A percentile compares a stretch with the other conserved stretches of the same genome.
Conservation (phyloP, 2,329 filamentous ascomycete species). For the Nemania sp. region DNA sequence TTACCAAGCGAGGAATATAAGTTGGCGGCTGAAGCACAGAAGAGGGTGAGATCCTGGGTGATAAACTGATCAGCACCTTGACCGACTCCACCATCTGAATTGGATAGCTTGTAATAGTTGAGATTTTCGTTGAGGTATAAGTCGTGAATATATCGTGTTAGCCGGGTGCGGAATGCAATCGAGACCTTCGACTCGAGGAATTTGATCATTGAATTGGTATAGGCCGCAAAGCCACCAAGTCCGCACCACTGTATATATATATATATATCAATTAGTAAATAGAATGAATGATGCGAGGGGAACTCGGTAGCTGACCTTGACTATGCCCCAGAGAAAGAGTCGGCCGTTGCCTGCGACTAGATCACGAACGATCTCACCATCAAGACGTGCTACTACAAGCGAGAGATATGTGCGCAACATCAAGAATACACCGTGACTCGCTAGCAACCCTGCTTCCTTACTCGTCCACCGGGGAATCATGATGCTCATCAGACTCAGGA, state of each 20-base stretch:
- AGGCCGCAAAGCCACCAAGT: constrained; percentile 91
- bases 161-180: constrained; percentile 93
- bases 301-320: constrained; percentile 68
- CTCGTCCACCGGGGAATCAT: constrained; percentile 97
- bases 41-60: constrained; percentile 94
- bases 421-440: constrained; percentile 90
- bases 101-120: constrained; percentile 95
- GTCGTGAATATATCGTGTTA: constrained; percentile 97
- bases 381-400: constrained; percentile 88
- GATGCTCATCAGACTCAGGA: constrained; percentile 94
- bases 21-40: constrained; percentile 91
- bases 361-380: constrained; percentile 96
- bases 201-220: constrained; percentile 99
- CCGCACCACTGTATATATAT: constrained; percentile 77
- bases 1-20: constrained; percentile 98
- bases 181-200: constrained; percentile 98
- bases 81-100: constrained; percentile 91
- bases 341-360: constrained; percentile 94
- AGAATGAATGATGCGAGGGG: constrained; percentile 1
- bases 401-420: constrained; percentile 95
- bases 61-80: constrained; percentile 97
- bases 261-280: constrained; percentile 31
- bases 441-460: constrained; percentile 90
- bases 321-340: constrained; percentile 86
- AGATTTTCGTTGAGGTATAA: constrained; percentile 94